Base-by-base conservation (phyloP, 345 rosid species). In the Pistacia integerrima region DNA sequence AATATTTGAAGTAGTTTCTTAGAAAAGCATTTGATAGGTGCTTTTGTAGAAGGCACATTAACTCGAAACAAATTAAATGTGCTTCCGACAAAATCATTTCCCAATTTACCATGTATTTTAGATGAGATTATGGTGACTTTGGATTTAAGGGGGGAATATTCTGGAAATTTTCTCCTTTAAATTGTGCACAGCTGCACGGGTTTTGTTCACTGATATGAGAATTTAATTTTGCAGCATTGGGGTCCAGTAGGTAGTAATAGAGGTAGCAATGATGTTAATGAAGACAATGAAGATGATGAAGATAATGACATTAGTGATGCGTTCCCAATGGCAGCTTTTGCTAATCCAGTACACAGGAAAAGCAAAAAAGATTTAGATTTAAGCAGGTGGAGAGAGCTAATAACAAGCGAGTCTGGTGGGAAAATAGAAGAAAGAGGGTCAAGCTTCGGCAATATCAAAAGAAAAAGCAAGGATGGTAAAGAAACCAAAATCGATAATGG, bases 261-360 rank as follows among this genome's bases (percentile, higher is more conserved):
- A 65, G 68, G 55, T 51, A 67, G 70, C n/a, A 30, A 22, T 76
- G 74, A 62, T 66, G 72, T 18, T 49, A 59, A 60, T 67, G 80
- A 18, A 20, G 76, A 61, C 30, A 79, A 67, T 30, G 76, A 69
- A 30, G 84, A 80, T 41, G 87, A 77, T 18, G 91, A 82, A 74
- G 91, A 76, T 58, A 84, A 80, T 30, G 82, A 72, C 36, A 67
- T 79, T 78, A 75, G 81, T 73, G 75, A 78, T 60, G 69, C 80
- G 69, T 70, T 80, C 41, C 73, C 86, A 13, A 14, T 84, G 7
- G 82, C 94, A 54, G 87, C 85, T 78, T 89, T 89, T 78, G 97
- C 97, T 68, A 73, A 84, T 69, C 93, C 96, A 16, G 87, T 92
- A 5, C 81, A 84, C 77, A 88, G 93, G 90, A 94, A 90, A 81